phyloP scores from a whole-genome alignment of 306 rosid genomes.

The Cucurbita moschata region DNA sequence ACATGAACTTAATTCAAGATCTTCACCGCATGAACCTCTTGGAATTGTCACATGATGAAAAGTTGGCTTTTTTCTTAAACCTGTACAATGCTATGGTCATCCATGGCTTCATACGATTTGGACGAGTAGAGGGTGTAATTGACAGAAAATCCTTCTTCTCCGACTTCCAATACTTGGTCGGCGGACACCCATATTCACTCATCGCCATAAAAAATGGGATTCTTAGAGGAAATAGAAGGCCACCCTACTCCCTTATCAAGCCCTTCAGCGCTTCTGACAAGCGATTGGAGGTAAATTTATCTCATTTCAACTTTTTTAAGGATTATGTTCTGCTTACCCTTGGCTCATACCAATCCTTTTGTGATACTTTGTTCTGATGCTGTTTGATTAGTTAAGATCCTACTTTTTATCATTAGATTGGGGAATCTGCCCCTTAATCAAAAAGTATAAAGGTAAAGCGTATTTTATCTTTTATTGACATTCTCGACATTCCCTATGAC shows the following conservation, averaged over 20 bases:
- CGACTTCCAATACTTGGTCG: slow-evolving; percentile 64
- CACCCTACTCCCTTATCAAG: slow-evolving; percentile 64
- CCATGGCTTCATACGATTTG: slow-evolving; percentile 58
- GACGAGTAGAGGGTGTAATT: slow-evolving; percentile 55
- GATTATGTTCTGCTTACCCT: not conserved
- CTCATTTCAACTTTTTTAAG: not conserved
- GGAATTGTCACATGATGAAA: slow-evolving; percentile 53
- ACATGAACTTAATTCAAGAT: slow-evolving; percentile 51
- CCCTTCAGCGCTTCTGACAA: slow-evolving; percentile 51
- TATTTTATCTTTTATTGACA: not conserved
- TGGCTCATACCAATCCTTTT: not conserved
- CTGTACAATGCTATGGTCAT: slow-evolving; percentile 91
- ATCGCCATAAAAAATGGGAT: slow-evolving; percentile 53
- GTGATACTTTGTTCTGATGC: not conserved
- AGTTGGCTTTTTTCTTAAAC: slow-evolving; percentile 75
- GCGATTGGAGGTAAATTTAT: slow-evolving; percentile 53
- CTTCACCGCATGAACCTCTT: slow-evolving; percentile 60
- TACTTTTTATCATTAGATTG: not conserved
- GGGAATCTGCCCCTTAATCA: not conserved
- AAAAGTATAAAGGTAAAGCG: not conserved
- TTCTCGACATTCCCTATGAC: not conserved
- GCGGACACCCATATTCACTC: slow-evolving; percentile 70
- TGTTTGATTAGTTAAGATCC: not conserved
- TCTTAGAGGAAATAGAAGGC: slow-evolving; percentile 66
- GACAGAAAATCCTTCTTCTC: slow-evolving; percentile 71